Evolutionary conservation across 1,284 basidiomycete genomes (phyloP).

Genomic region (Termitomyces sp.): DNA sequence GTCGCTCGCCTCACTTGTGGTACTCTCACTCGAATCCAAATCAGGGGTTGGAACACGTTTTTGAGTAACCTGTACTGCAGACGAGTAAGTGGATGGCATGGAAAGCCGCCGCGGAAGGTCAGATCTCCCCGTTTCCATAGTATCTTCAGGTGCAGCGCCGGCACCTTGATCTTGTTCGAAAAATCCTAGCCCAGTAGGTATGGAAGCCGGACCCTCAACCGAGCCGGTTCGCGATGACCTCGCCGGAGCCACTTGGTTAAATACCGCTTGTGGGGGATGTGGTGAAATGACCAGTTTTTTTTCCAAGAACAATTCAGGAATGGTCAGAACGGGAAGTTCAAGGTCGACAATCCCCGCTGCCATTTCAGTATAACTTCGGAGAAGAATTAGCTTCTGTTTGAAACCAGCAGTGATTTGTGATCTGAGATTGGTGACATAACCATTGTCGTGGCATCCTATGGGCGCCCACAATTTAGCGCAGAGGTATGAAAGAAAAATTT

Average conservation of each 20-base stretch:
- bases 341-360: slow-evolving; percentile 55
- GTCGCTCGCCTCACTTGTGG: slow-evolving; percentile 34
- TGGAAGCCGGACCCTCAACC: slow-evolving; percentile 1
- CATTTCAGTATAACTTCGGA: slow-evolving; percentile 59
- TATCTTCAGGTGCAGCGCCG: slow-evolving; percentile 20
- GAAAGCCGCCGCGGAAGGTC: slow-evolving; percentile 14
- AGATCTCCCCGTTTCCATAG: slow-evolving; percentile 15
- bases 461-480: not conserved
- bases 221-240: slow-evolving; percentile 7
- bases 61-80: slow-evolving; percentile 26
- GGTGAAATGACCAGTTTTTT: slow-evolving; percentile 36
- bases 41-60: slow-evolving; percentile 30
- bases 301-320: slow-evolving; percentile 59
- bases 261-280: slow-evolving; percentile 5
- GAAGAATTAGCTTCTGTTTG: slow-evolving; percentile 59
- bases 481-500: not conserved
- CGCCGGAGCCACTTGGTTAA: slow-evolving; percentile 10
- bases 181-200: slow-evolving; percentile 8
- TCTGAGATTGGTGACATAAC: slow-evolving; percentile 59
- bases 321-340: slow-evolving; percentile 46
- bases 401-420: slow-evolving; percentile 62
- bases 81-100: slow-evolving; percentile 28
- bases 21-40: slow-evolving; percentile 29
- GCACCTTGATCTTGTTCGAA: slow-evolving; percentile 18
- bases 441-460: slow-evolving; percentile 68